A percentile compares a stretch with the other conserved stretches of the same genome.
These are phyloP conservation scores for Schizosaccharomyces octosporus DNA, from an alignment of 805 yeast genomes.

Conservation along the genomic window DNA sequence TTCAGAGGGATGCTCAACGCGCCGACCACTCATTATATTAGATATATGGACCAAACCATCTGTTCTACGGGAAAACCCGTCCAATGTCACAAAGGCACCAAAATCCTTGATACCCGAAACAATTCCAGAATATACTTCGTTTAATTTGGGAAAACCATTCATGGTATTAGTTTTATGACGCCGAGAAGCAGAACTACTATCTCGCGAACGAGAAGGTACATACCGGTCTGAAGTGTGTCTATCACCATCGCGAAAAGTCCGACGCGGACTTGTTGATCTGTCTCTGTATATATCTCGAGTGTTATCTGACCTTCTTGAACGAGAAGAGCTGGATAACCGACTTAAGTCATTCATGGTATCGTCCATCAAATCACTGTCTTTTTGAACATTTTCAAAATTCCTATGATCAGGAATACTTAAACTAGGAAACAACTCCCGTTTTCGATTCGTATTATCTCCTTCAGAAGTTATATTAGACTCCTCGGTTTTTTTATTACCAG, in stretches of 20 bases:
- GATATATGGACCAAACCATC: conserved; percentile 55
- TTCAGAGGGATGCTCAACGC: conserved; percentile 36
- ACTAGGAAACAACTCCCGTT: conserved; percentile 10
- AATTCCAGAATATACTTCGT: conserved; percentile 32
- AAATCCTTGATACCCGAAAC: conserved; percentile 37
- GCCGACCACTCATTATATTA: conserved; percentile 12
- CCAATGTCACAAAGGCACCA: conserved; percentile 54
- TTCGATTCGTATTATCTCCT: conserved; percentile 3
- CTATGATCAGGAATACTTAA: conserved; percentile 1
- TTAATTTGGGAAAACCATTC: conserved; percentile 14
- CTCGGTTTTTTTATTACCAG: background rate
- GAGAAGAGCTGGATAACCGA: background rate
- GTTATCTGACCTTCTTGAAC: background rate
- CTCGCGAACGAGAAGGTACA: no score
- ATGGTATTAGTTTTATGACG: no score
- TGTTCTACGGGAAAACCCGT: conserved; percentile 15
- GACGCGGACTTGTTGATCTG: background rate
- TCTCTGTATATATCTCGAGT: background rate
- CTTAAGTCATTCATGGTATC: background rate
- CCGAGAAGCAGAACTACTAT: no score
- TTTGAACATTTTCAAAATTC: background rate
- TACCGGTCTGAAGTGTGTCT: no score
- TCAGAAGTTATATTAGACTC: background rate
- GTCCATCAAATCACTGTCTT: background rate
- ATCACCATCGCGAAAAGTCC: background rate